Percentiles rank a stretch among this genome's conserved stretches.
Conservation (phyloP, 805 yeast genomes). For the Ogataea paradorogensis region DNA sequence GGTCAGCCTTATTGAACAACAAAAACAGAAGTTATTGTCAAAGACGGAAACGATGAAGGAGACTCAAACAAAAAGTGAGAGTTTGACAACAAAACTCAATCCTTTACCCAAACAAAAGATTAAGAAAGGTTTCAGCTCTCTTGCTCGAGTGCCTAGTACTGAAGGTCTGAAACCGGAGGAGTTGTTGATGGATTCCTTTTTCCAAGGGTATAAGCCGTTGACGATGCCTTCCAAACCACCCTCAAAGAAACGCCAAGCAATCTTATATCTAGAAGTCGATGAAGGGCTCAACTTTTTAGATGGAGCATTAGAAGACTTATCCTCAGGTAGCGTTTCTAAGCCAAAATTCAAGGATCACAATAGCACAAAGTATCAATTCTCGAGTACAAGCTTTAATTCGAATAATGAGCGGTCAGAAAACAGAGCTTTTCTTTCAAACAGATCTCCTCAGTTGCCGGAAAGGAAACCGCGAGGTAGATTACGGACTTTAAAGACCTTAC, state of each 20-base stretch:
- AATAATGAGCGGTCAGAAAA: constrained; percentile 1
- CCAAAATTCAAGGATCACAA: constrained; percentile 18
- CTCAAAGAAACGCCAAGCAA: constrained; percentile 25
- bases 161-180: constrained; percentile 33
- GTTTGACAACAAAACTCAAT: background rate
- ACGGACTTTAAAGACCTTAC: background rate
- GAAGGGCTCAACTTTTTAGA: constrained; percentile 30
- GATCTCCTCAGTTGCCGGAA: background rate
- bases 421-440: background rate
- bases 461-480: constrained; percentile 2
- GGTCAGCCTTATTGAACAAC: constrained; percentile 8
- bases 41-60: constrained; percentile 9
- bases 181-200: constrained; percentile 33
- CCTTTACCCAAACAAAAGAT: constrained; percentile 12
- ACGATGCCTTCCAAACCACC: constrained; percentile 33
- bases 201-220: constrained; percentile 36
- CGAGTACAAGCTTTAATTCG: constrained; percentile 26
- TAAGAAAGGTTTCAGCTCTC: constrained; percentile 33
- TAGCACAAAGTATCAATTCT: constrained; percentile 20
- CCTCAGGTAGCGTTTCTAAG: constrained; percentile 2
- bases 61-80: background rate
- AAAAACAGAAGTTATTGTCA: constrained; percentile 16
- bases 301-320: constrained; percentile 14
- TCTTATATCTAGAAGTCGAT: constrained; percentile 34
- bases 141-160: constrained; percentile 35